Base-by-base conservation (phyloP, 2,329 filamentous ascomycete species). In the Fusarium ambrosium region DNA sequence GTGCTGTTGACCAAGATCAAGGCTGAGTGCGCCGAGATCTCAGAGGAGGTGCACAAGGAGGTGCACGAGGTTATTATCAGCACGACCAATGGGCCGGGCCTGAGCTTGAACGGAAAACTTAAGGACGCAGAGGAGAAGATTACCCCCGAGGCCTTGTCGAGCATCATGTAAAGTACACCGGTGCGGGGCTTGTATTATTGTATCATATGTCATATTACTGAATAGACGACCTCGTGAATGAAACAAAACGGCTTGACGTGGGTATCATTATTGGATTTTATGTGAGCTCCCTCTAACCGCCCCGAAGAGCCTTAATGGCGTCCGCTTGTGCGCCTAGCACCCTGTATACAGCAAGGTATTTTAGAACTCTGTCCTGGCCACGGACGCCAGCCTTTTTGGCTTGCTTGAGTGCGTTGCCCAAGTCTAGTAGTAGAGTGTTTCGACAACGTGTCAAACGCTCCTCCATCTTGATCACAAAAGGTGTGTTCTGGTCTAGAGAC, bases 91-190 rank as follows among this genome's bases (percentile, higher is more conserved):
- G 92, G 93, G 2, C 95, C 97, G 2, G 96, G 95, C 0, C 91
- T 99, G 86, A 95, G 92, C 81, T 85, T 99, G 82, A 97, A 90
- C 81, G 96, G 95, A 67, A 91, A 93, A 64, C 93, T 97, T 82
- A 91, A 85, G 78, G 87, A 92, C 63, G 86, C 88, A 6, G 88
- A 90, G 69, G 90, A 90, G 70, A 86, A 84, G 60, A 82, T 93
- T 58, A 86, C 86, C 53, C 85, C 88, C 29, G 87, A 85, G 55
- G 84, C 89, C 71, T 79, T 92, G 77, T 84, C 87, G 62, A 86
- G 86, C 24, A 85, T 87, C 70, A 91, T 90, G 87, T 90, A 88
- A 85, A 65, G 62, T 64, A 41, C 53, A 36, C 62, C 58, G 56
- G 45, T 34, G 36, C 27, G 63, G 64, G 59, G 62, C 66, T 68